Evolutionary conservation across 2,329 filamentous ascomycete species (phyloP).

Genomic region (Pezicula carpinea): DNA sequence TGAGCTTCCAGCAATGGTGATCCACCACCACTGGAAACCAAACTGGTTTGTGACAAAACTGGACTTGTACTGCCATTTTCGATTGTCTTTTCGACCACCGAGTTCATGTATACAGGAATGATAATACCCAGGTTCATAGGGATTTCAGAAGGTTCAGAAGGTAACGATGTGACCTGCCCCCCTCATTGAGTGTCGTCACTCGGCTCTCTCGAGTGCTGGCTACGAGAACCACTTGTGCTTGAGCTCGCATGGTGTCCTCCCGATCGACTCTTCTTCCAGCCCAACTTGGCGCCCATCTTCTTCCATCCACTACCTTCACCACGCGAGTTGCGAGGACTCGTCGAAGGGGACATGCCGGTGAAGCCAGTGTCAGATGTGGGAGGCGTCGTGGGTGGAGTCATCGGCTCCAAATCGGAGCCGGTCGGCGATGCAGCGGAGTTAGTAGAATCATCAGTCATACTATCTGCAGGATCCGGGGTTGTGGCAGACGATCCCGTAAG

Average conservation of each 20-base stretch:
- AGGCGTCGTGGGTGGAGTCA: constrained; percentile 72
- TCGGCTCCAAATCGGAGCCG: constrained; percentile 47
- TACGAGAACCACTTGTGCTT: constrained; percentile 31
- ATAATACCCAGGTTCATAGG: constrained; percentile 20
- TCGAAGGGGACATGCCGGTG: constrained; percentile 18
- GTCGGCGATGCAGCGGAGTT: constrained; percentile 50
- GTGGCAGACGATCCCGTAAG: constrained; percentile 33
- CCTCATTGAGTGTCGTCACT: constrained; percentile 45
- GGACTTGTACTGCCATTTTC: constrained; percentile 4
- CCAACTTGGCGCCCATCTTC: constrained; percentile 58
- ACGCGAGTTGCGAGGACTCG: constrained; percentile 18
- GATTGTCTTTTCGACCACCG: constrained; percentile 10
- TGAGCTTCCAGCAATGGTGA: constrained; percentile 27
- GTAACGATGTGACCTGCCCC: constrained; percentile 51
- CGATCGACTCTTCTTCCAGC: constrained; percentile 49
- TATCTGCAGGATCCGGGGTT: constrained; percentile 40
- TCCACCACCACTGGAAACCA: constrained; percentile 24
- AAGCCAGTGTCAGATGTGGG: constrained; percentile 48
- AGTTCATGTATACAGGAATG: constrained; percentile 20
- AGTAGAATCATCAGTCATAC: constrained; percentile 61
- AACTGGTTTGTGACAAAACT: constrained; percentile 22
- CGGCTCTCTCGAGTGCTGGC: constrained; percentile 29
- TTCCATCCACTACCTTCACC: constrained; percentile 51
- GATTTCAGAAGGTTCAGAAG: constrained; percentile 29
- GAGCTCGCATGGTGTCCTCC: constrained; percentile 40